Base-by-base conservation (phyloP, 768 basidiomycete species). In the Tulasnella sp. region DNA sequence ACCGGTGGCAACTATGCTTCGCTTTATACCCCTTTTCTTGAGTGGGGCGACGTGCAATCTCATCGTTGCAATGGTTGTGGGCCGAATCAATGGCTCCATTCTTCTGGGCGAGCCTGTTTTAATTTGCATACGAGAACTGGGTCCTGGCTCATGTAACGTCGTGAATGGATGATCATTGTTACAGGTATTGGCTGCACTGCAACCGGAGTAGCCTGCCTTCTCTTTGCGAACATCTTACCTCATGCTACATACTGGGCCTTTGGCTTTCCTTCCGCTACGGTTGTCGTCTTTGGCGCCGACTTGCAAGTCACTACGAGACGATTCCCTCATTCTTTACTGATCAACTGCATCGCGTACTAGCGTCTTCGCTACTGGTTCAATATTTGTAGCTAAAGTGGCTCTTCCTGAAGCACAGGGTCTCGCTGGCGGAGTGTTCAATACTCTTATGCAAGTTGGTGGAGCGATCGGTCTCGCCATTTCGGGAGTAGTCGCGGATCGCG, bases 201-300 rank as follows among this genome's bases (percentile, higher is more conserved):
- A 44, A 93, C 93, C 0, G 86, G 86, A 4, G 73, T 83, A 10
- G 91, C 91, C 0, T 87, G 87, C 78, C 83, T 93, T 10, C 84
- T 93, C 3, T 92, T 93, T 81, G 93, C 93, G 0, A 80, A 92
- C 2, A 91, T 93, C 80, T 80, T 88, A 32, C 88, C 91, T 0
- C 79, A 83, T 0, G 85, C 85, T 10, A 83, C 89, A 1, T 94
- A 90, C 80, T 94, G 93, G 93, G 91, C 91, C 0, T 91, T 87
- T 78, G 90, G 89, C 6, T 94, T 94, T 83, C 91, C 92, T 0
- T 88, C 90, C 0, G 87, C 91, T 0, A 83, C 89, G 48, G 77
- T 91, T 67, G 84, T 88, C 32, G 93, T 93, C 20, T 87, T 93
- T 70, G 93, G 93, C n/a, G 92, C 90, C 0, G 93, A 94, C 81